A percentile compares a stretch with the other conserved stretches of the same genome.
Conservation (phyloP, 257 asterid species). For the Solanum pinnatisectum region DNA sequence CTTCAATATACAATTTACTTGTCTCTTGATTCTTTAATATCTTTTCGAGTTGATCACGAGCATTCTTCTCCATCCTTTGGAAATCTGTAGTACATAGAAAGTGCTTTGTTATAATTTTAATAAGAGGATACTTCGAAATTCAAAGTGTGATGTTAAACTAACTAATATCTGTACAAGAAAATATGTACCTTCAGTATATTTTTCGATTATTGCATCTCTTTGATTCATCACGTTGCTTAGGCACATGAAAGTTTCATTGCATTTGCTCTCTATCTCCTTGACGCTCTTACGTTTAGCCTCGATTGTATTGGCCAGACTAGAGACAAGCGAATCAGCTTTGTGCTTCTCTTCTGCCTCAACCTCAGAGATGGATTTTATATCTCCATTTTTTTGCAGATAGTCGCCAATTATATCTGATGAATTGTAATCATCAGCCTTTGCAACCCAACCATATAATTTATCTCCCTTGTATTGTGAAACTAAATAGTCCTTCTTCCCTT, state of each 20-base stretch:
- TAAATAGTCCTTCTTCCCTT: slow-evolving; percentile 29
- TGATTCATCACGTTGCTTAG: background rate
- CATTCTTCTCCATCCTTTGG: slow-evolving; percentile 1
- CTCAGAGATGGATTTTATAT: slow-evolving; percentile 42
- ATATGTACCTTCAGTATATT: slow-evolving; percentile 5
- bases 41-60: background rate
- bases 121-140: background rate
- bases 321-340: slow-evolving; percentile 31
- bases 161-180: background rate
- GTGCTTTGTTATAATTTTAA: background rate
- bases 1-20: background rate
- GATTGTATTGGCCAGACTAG: slow-evolving; percentile 25
- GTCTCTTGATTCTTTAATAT: background rate
- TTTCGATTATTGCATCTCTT: background rate
- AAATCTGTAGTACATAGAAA: background rate
- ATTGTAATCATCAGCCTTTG: slow-evolving; percentile 46
- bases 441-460: slow-evolving; percentile 37
- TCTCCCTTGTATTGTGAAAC: background rate
- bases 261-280: slow-evolving; percentile 20
- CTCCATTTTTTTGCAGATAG: slow-evolving; percentile 46
- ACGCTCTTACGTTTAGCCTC: slow-evolving; percentile 21
- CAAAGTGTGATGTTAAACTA: background rate
- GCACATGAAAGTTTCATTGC: background rate
- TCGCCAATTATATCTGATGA: slow-evolving; percentile 32
- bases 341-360: slow-evolving; percentile 40